Evolutionary conservation across 176 grass and related monocot species (phyloP).

Genomic region (Melocanna baccifera): DNA sequence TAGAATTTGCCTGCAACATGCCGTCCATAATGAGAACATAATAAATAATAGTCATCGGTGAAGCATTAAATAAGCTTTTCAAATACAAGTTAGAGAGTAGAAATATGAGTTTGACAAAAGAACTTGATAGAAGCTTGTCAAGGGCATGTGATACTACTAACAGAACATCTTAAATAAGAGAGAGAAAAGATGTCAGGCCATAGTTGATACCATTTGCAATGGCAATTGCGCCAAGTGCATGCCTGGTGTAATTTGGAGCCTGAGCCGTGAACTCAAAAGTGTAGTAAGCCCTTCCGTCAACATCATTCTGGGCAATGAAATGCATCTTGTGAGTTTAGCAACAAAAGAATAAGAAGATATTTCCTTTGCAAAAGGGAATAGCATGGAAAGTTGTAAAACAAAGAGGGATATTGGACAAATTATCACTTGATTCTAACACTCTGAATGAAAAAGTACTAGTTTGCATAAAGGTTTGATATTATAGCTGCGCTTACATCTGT

Average conservation of each 20-base stretch:
- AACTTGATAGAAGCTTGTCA: background rate
- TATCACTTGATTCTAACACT: background rate
- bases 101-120: background rate
- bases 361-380: background rate
- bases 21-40: slow-evolving; percentile 2
- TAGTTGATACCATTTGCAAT: slow-evolving; percentile 73
- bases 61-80: slow-evolving; percentile 2
- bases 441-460: background rate
- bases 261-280: slow-evolving; percentile 89
- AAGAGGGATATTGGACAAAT: background rate
- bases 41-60: background rate
- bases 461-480: background rate
- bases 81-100: background rate
- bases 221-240: slow-evolving; percentile 78
- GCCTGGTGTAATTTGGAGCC: slow-evolving; percentile 85
- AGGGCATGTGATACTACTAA: background rate
- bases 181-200: background rate
- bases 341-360: background rate
- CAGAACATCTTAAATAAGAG: background rate
- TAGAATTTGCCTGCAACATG: slow-evolving; percentile 76
- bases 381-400: background rate
- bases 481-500: background rate
- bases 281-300: slow-evolving; percentile 89
- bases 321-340: background rate
- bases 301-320: slow-evolving; percentile 49